Evolutionary conservation across 257 asterid species (phyloP).

Genomic region (Nicotiana tabacum): DNA sequence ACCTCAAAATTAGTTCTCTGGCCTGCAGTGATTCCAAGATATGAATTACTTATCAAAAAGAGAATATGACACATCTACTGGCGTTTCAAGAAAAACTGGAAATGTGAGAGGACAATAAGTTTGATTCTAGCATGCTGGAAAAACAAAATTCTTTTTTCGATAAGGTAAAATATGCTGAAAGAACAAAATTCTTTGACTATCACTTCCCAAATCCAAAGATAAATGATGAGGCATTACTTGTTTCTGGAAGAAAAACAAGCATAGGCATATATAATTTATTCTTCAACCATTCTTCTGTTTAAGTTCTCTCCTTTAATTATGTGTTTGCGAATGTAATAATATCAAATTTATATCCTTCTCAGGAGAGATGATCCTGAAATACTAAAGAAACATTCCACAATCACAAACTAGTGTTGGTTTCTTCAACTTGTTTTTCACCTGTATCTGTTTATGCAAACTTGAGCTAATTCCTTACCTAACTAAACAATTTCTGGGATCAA

Average conservation of each 20-base stretch:
- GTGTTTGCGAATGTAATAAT: neutral
- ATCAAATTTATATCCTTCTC: neutral
- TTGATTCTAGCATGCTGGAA: neutral
- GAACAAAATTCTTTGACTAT: neutral
- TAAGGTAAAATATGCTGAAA: neutral
- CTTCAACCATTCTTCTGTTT: neutral
- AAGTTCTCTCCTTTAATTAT: neutral
- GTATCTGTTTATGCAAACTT: neutral
- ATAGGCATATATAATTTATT: neutral
- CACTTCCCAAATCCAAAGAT: constrained; percentile 3
- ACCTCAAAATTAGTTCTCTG: constrained; percentile 11
- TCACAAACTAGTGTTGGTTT: neutral
- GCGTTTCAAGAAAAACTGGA: neutral
- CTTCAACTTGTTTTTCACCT: neutral
- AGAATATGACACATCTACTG: neutral
- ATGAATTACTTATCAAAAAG: neutral
- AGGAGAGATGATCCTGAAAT: neutral
- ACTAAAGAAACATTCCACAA: neutral
- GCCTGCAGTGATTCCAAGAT: constrained; percentile 11
- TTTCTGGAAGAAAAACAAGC: neutral
- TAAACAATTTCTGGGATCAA: neutral
- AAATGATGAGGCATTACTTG: neutral
- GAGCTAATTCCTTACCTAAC: neutral
- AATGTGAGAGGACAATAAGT: neutral
- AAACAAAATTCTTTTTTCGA: neutral